phyloP scores from a whole-genome alignment of 2,329 filamentous ascomycete genomes.

The Lachnellula hyalina region DNA sequence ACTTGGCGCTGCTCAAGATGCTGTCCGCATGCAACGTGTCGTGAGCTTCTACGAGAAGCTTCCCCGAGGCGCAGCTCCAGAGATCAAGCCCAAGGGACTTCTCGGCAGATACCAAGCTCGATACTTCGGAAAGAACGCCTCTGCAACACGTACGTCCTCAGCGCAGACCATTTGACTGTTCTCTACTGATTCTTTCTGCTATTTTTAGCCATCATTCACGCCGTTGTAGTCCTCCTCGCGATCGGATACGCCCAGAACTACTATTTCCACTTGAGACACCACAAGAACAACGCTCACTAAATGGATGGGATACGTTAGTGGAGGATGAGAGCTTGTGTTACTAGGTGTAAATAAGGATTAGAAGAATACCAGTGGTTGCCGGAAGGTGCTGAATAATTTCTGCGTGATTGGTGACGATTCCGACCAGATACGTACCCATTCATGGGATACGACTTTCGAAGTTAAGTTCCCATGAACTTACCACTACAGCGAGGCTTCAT shows the following conservation, averaged over 20 bases:
- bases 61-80: constrained; percentile 83
- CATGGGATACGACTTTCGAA: too few relatives aligned
- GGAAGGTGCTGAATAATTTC: not conserved
- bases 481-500: too few relatives aligned
- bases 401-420: not conserved
- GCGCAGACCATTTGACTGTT: constrained; percentile 9
- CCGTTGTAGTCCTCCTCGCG: constrained; percentile 69
- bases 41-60: constrained; percentile 99
- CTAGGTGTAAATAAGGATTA: constrained; percentile 30
- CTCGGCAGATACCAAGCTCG: constrained; percentile 82
- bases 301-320: constrained; percentile 11
- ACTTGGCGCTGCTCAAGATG: constrained; percentile 91
- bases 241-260: constrained; percentile 97
- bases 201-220: constrained; percentile 75
- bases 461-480: too few relatives aligned
- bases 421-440: not conserved
- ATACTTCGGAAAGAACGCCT: constrained; percentile 95
- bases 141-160: constrained; percentile 71
- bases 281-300: constrained; percentile 99
- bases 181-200: constrained; percentile 21
- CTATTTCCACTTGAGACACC: constrained; percentile 99
- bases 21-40: constrained; percentile 94
- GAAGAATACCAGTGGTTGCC: constrained; percentile 17
- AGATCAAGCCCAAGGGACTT: constrained; percentile 74
- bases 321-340: constrained; percentile 16